These are phyloP conservation scores for Plectosphaerella sp. DNA, from an alignment of 2,329 filamentous ascomycete species.

Conservation along the genomic window DNA sequence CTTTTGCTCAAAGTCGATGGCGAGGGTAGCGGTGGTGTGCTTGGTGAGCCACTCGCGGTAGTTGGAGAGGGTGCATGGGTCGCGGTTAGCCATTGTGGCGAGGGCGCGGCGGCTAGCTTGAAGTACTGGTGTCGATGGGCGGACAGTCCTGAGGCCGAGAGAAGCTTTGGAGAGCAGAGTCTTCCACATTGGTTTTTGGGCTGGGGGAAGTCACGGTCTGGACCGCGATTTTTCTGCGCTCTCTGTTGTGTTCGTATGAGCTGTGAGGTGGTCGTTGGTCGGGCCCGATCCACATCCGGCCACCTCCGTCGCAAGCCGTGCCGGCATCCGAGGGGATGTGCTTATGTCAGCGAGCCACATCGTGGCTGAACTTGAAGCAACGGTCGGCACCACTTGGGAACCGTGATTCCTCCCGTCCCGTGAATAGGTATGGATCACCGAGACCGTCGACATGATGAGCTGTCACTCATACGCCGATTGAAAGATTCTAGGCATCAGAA, in stretches of 20 bases:
- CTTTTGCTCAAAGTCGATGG: constrained; percentile 79
- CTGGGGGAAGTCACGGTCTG: background rate
- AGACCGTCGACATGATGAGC: too few species aligned
- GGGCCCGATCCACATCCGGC: too few species aligned
- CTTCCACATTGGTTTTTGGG: constrained; percentile 8
- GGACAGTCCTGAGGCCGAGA: constrained; percentile 9
- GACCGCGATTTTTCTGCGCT: background rate
- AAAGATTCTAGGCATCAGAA: too few species aligned
- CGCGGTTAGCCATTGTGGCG: constrained; percentile 46
- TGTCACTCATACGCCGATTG: too few species aligned
- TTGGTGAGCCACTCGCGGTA: constrained; percentile 82
- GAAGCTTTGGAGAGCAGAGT: constrained; percentile 8
- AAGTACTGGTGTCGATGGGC: background rate
- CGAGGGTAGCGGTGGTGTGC: constrained; percentile 77
- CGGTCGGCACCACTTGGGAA: too few species aligned
- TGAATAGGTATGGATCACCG: too few species aligned
- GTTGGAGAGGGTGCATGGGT: constrained; percentile 89
- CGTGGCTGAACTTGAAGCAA: too few species aligned
- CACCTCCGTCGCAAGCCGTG: too few species aligned
- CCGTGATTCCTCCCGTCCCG: too few species aligned
- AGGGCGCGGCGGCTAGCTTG: constrained; percentile 1
- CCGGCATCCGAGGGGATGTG: too few species aligned
- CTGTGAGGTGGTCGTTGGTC: too few species aligned
- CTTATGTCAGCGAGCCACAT: too few species aligned
- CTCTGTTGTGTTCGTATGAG: background rate